Percentiles rank a stretch among this genome's conserved stretches.
phyloP scores from a whole-genome alignment of 1,284 basidiomycete genomes.

The Boletus smithii region DNA sequence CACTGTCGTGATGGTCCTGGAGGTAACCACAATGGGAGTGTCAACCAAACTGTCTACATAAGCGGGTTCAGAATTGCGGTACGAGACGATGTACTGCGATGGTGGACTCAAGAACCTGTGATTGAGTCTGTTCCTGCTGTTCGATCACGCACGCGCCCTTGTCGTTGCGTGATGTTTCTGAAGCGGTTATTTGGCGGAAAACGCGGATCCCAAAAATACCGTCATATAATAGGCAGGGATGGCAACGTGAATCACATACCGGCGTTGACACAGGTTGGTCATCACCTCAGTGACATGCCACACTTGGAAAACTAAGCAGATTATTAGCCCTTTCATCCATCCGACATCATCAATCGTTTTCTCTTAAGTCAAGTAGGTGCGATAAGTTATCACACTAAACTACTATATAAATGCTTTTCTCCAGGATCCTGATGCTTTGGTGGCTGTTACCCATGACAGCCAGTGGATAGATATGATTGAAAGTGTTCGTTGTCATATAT shows the following conservation, averaged over 20 bases:
- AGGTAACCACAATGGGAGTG: not conserved
- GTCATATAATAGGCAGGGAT: not conserved
- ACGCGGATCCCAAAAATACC: not conserved
- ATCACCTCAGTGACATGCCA: not conserved
- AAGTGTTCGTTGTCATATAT: not conserved
- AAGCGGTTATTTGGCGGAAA: not conserved
- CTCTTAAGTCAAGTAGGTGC: not conserved
- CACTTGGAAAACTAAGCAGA: not conserved
- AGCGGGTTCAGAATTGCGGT: not conserved
- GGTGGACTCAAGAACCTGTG: not conserved
- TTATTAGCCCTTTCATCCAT: not conserved
- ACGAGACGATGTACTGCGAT: not conserved
- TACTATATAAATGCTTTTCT: not conserved
- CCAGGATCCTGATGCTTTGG: not conserved
- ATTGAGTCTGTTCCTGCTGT: not conserved
- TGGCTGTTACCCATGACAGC: not conserved
- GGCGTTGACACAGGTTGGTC: not conserved
- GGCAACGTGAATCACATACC: not conserved
- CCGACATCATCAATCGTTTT: not conserved
- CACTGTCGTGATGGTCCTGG: not conserved
- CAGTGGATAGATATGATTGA: not conserved
- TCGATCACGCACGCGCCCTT: not conserved
- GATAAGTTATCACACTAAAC: no score
- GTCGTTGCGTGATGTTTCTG: not conserved
- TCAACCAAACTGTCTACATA: constrained; percentile 2